These are phyloP conservation scores for Pythium plurisporium DNA, from an alignment of 352 stramenopile genomes.

Conservation along the genomic window DNA sequence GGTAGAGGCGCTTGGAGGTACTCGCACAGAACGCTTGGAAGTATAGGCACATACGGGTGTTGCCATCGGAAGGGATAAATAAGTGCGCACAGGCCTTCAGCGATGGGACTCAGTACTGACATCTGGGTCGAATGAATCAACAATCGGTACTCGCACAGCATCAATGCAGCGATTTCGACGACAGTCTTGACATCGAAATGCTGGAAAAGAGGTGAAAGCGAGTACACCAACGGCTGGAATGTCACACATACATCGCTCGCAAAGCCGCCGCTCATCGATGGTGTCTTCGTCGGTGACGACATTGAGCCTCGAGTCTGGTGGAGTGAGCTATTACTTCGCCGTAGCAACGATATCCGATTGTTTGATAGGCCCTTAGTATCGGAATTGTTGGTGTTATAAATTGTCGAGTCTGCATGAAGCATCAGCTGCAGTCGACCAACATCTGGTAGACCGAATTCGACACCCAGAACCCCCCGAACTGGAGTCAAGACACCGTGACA, in stretches of 20 bases:
- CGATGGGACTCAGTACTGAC: conserved; percentile 66
- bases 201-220: conserved; percentile 61
- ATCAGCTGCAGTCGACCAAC: conserved; percentile 34
- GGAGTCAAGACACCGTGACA: conserved; percentile 56
- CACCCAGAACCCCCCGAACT: conserved; percentile 60
- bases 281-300: conserved; percentile 39
- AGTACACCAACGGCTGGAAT: conserved; percentile 69
- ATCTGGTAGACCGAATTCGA: conserved; percentile 41
- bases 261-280: conserved; percentile 32
- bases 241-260: conserved; percentile 15
- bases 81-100: conserved; percentile 68
- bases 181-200: conserved; percentile 72
- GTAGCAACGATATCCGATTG: neutral
- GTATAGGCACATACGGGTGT: conserved; percentile 79
- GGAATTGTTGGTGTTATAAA: conserved; percentile 26
- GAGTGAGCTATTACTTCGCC: conserved; percentile 5
- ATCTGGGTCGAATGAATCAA: conserved; percentile 76
- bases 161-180: conserved; percentile 56
- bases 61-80: conserved; percentile 86
- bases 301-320: conserved; percentile 3
- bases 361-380: neutral
- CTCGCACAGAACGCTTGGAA: conserved; percentile 75
- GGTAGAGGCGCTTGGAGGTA: conserved; percentile 80
- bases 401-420: conserved; percentile 51
- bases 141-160: conserved; percentile 77